Evolutionary conservation across 768 basidiomycete genomes (phyloP).

Genomic region (Pluteus cervinus): DNA sequence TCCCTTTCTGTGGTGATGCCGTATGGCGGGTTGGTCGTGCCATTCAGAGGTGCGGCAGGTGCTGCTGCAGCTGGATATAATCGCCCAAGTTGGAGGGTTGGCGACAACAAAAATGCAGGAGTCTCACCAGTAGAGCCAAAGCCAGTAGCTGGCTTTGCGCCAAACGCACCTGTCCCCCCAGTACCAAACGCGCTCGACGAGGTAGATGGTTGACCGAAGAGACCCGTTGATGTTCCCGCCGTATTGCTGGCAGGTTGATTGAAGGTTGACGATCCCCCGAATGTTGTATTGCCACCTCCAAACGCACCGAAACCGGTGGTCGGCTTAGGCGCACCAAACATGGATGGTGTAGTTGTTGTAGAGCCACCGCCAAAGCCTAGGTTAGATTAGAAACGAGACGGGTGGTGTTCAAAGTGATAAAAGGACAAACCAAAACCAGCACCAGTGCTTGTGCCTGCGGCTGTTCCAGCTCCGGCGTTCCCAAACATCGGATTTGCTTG

Average conservation of each 20-base stretch:
- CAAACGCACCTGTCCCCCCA: constrained; percentile 30
- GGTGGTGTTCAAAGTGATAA: no score
- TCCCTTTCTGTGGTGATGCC: constrained; percentile 65
- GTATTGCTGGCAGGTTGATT: constrained; percentile 27
- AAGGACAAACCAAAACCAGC: constrained; percentile 43
- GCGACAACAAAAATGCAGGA: constrained; percentile 4
- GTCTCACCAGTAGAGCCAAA: constrained; percentile 36
- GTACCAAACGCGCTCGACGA: constrained; percentile 40
- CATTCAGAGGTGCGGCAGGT: constrained; percentile 55
- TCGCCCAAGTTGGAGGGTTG: no score
- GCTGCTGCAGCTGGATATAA: constrained; percentile 11
- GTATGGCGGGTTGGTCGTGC: constrained; percentile 65
- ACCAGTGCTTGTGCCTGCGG: constrained; percentile 23
- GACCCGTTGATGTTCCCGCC: constrained; percentile 21
- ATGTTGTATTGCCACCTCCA: constrained; percentile 50
- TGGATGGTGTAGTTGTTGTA: constrained; percentile 27
- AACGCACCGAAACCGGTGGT: constrained; percentile 74
- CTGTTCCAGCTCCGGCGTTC: constrained; percentile 35
- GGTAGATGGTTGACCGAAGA: constrained; percentile 43
- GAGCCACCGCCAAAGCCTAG: constrained; percentile 38
- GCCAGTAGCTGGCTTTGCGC: constrained; percentile 29
- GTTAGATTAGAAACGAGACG: no score
- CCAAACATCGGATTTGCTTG: constrained; percentile 82
- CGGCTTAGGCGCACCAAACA: constrained; percentile 59
- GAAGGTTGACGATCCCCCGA: constrained; percentile 45